Base-by-base conservation (phyloP, 371 early-diverging fungal species). In the Choanephora cucurbitarum region DNA sequence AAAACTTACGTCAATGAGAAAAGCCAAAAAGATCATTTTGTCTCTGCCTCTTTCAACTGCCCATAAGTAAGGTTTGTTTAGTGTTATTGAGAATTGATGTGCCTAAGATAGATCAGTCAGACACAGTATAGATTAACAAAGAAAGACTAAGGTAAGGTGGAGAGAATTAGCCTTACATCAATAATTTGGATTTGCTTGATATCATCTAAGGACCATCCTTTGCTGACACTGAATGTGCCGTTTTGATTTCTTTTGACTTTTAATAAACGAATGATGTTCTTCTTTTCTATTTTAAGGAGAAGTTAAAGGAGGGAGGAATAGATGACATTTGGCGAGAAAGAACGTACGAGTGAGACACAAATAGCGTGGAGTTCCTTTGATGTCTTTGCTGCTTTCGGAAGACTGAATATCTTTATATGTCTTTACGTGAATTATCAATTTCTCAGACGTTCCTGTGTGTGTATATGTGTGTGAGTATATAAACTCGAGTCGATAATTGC, bases 181-280 rank as follows among this genome's bases (percentile, higher is more conserved):
- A 84, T 62, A 52, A 74, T 72, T 65, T 76, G 75, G 39, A 81
- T 74, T 11, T 75, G 75, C 46, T 67, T 75, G 39, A 84, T 77
- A 54, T 84, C 85, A 33, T 84, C 85, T 32, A 84, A 56, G 44
- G 73, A 60, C 85, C 85, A 84, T 3, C 75, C 69, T 59, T 79
- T 84, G 47, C 77, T 79, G 23, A 80, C 73, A 42, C 80, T 76
- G 47, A 80, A 84, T 10, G 79, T 76, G 1, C 81, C 80, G 11
- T 70, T 77, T 34, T 81, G 79, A 31, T 69, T 80, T 62, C 81
- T 73, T 46, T 81, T 84, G 17, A 77, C 77, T 52, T 84, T 84
- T 50, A 80, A 74, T 17, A 84, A 62, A 11, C 81, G 79, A 14
- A 76, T 67, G 50, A 73, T 73, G 52, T 72, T 79, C 28, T 73